Percentiles rank a stretch among this genome's conserved stretches.
These are phyloP conservation scores for Lepiota venenata DNA, from an alignment of 768 basidiomycete genomes.

Conservation along the genomic window DNA sequence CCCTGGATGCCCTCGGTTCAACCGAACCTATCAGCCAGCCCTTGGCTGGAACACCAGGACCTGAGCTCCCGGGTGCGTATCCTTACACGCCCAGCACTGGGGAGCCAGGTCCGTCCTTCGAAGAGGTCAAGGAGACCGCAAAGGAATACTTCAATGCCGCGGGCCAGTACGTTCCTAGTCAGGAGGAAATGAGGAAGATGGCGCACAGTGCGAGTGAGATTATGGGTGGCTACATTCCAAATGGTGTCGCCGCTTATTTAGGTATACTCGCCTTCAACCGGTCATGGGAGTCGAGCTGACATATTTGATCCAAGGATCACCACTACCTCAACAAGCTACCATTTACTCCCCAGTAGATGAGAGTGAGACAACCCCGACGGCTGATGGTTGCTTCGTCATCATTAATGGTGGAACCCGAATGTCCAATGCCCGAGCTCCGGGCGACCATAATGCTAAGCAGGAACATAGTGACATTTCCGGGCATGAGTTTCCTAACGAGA, in stretches of 20 bases:
- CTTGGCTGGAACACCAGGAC: neutral
- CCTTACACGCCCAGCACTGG: slow-evolving; percentile 3
- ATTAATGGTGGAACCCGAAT: slow-evolving; percentile 3
- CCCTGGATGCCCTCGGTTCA: neutral
- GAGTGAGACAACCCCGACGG: slow-evolving; percentile 5
- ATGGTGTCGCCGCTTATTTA: slow-evolving; percentile 1
- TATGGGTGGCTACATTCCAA: slow-evolving; percentile 6
- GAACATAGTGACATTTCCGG: neutral
- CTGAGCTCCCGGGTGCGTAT: slow-evolving; percentile 3
- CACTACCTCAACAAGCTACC: neutral
- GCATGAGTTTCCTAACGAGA: neutral
- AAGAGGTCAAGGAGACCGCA: slow-evolving; percentile 8
- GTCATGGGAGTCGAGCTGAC: neutral
- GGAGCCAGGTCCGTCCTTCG: slow-evolving; percentile 9
- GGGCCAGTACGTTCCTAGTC: slow-evolving; percentile 8
- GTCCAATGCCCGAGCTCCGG: neutral
- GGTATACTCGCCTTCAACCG: neutral
- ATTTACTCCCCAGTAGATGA: slow-evolving; percentile 5
- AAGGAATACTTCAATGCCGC: slow-evolving; percentile 3
- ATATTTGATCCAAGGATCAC: neutral
- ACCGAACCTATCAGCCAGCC: neutral
- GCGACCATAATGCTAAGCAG: neutral
- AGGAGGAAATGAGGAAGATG: slow-evolving; percentile 1
- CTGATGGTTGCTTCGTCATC: slow-evolving; percentile 5
- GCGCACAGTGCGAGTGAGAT: slow-evolving; percentile 5